These are phyloP conservation scores for Fusarium sp. DNA, from an alignment of 2,329 filamentous ascomycete species.

Conservation along the genomic window DNA sequence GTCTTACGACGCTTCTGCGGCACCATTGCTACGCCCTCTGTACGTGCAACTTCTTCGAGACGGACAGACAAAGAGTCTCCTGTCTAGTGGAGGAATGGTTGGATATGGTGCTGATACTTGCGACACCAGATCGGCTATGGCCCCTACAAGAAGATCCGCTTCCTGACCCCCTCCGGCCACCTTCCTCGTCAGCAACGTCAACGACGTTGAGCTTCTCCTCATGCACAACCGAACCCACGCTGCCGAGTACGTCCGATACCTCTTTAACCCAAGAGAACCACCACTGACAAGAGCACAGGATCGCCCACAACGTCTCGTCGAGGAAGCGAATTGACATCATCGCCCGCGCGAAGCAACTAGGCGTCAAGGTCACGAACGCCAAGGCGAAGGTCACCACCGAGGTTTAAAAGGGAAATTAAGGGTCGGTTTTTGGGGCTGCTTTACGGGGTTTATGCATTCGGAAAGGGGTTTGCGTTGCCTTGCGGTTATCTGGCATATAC, in stretches of 20 bases:
- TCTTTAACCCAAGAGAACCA: background rate
- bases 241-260: constrained; percentile 80
- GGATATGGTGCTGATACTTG: constrained; percentile 29
- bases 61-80: constrained; percentile 11
- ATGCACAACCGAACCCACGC: constrained; percentile 99
- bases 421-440: constrained; percentile 44
- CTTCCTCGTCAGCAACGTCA: constrained; percentile 97
- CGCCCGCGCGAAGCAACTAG: constrained; percentile 94
- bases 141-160: constrained; percentile 99
- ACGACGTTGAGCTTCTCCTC: constrained; percentile 95
- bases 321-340: constrained; percentile 99
- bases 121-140: constrained; percentile 87
- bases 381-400: constrained; percentile 99
- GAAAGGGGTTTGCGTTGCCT: constrained; percentile 45
- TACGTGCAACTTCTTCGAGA: constrained; percentile 61
- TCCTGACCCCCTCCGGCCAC: constrained; percentile 99
- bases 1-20: constrained; percentile 97
- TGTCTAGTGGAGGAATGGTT: background rate
- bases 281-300: constrained; percentile 64
- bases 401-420: constrained; percentile 62
- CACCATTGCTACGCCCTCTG: constrained; percentile 95
- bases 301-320: constrained; percentile 96
- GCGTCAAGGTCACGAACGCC: constrained; percentile 99
- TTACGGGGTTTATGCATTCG: constrained; percentile 45
- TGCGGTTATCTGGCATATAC: constrained; percentile 44